phyloP scores from a whole-genome alignment of 345 rosid species.

The Dovyalis caffra region DNA sequence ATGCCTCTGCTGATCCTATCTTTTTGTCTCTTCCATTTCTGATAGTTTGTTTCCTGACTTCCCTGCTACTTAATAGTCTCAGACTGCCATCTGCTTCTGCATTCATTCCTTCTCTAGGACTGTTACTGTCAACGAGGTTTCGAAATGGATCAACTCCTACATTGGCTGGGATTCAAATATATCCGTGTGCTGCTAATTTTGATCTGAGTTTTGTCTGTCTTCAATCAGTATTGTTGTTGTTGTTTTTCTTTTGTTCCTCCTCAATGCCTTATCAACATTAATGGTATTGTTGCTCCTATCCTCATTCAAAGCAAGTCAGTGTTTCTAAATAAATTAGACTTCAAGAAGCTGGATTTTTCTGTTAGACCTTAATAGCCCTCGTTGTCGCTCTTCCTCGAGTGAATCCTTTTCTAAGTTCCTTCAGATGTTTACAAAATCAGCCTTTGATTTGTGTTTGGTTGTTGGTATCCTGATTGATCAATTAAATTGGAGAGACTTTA shows the following conservation, averaged over 20 bases:
- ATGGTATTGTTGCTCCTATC: background rate
- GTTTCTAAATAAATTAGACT: background rate
- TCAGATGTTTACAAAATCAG: background rate
- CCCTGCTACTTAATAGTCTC: background rate
- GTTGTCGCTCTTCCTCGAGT: background rate
- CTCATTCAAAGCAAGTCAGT: background rate
- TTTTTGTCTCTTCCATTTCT: background rate
- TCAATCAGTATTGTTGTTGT: background rate
- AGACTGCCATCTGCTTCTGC: too few species aligned
- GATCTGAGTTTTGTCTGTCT: background rate
- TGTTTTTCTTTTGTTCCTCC: background rate
- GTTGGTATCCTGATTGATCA: too few species aligned
- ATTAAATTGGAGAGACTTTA: too few species aligned
- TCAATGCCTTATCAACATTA: background rate
- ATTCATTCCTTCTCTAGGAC: too few species aligned
- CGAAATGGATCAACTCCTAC: background rate
- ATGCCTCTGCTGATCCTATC: background rate
- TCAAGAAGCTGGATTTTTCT: background rate
- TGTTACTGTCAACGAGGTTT: background rate
- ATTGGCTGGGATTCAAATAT: background rate
- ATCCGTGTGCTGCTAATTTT: background rate
- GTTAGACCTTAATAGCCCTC: background rate
- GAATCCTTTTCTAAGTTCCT: background rate
- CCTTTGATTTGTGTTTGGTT: background rate
- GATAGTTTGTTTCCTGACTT: background rate